Evolutionary conservation across 2,329 filamentous ascomycete genomes (phyloP).

Genomic region (Xylariales sp.): DNA sequence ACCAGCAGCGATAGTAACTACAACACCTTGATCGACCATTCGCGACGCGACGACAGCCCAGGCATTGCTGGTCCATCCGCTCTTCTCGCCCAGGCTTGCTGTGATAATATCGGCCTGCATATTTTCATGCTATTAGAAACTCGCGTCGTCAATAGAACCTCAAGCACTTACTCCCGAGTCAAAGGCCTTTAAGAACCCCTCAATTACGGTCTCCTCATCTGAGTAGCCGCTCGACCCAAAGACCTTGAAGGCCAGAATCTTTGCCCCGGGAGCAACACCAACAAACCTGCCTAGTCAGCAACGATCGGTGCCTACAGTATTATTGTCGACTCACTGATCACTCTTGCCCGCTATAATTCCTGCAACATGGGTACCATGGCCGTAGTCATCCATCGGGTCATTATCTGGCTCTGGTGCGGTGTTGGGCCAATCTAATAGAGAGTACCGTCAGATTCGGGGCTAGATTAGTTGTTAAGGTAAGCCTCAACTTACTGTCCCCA

Average conservation of each 20-base stretch:
- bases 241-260: constrained; percentile 17
- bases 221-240: constrained; percentile 14
- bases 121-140: not conserved
- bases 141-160: no score
- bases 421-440: constrained; percentile 13
- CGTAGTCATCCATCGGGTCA: constrained; percentile 15
- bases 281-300: constrained; percentile 12
- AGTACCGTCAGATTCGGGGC: not conserved
- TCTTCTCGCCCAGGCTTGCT: constrained; percentile 15
- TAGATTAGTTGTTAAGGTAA: not conserved
- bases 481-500: constrained; percentile 10
- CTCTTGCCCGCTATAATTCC: constrained; percentile 17
- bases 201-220: constrained; percentile 17
- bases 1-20: constrained; percentile 16
- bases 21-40: constrained; percentile 28
- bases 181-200: constrained; percentile 16
- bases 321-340: constrained; percentile 11
- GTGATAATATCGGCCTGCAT: constrained; percentile 18
- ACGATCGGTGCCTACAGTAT: not conserved
- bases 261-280: constrained; percentile 17
- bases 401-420: constrained; percentile 13
- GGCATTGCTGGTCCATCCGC: constrained; percentile 27
- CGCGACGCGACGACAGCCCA: constrained; percentile 37
- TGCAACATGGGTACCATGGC: constrained; percentile 17
- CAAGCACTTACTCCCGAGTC: constrained; percentile 14